Conservation (phyloP, 1,139 yeast genomes). For the Saccharomyces hybrid region DNA sequence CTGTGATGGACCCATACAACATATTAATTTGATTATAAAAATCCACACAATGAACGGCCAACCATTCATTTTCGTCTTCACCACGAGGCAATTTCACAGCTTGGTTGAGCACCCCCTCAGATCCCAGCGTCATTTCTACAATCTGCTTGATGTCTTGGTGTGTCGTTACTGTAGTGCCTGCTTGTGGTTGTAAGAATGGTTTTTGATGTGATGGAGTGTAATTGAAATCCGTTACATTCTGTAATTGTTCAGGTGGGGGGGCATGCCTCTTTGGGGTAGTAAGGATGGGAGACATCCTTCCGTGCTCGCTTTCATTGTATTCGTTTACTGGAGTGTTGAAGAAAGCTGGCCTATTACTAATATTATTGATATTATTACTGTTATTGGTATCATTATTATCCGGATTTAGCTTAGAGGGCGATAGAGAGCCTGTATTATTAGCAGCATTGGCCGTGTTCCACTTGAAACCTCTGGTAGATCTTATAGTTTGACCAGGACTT, state of each 20-base stretch:
- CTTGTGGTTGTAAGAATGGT: constrained; percentile 28
- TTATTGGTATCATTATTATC: constrained; percentile 1
- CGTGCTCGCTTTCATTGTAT: background rate
- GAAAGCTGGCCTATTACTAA: background rate
- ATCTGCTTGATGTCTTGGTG: constrained; percentile 70
- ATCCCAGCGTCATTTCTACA: constrained; percentile 91
- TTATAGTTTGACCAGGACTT: constrained; percentile 33
- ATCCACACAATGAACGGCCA: constrained; percentile 86
- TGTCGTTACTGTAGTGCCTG: constrained; percentile 39
- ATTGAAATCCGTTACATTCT: constrained; percentile 30
- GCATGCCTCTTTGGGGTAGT: constrained; percentile 10
- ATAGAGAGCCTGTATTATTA: constrained; percentile 2
- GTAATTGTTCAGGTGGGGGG: constrained; percentile 10
- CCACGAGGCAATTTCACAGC: constrained; percentile 93
- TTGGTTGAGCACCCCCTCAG: constrained; percentile 81
- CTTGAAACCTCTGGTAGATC: constrained; percentile 33
- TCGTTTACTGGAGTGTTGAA: background rate
- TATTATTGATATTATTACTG: background rate
- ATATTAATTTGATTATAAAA: constrained; percentile 93
- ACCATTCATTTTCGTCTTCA: constrained; percentile 89
- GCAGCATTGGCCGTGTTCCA: constrained; percentile 27
- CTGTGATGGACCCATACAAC: constrained; percentile 93
- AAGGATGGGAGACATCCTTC: background rate
- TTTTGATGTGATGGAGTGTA: constrained; percentile 34
- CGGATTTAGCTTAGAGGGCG: constrained; percentile 6